Conservation (phyloP, 495 filamentous ascomycete species). For the Neurospora terricola region DNA sequence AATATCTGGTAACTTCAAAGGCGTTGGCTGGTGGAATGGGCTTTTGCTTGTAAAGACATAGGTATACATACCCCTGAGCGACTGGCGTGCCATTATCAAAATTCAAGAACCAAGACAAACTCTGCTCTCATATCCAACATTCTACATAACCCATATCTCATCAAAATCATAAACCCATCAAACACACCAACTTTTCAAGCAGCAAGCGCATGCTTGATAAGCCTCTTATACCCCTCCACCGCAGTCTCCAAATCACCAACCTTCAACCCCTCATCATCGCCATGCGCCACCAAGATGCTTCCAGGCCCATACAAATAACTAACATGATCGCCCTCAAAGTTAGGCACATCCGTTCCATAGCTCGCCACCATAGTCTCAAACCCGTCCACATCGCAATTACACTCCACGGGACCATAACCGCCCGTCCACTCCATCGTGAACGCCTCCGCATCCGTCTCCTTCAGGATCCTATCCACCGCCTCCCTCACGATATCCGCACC, state of each 20-base stretch:
- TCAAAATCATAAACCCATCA: not conserved
- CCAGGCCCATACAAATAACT: constrained; percentile 86
- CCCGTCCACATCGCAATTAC: constrained; percentile 71
- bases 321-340: constrained; percentile 61
- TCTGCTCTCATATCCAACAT: not conserved
- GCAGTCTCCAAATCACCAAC: constrained; percentile 58
- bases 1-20: not conserved
- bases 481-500: constrained; percentile 41
- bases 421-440: constrained; percentile 49
- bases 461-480: constrained; percentile 50
- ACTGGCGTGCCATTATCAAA: not conserved
- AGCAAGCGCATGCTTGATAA: constrained; percentile 35
- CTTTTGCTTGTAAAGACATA: not conserved
- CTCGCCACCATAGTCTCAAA: constrained; percentile 75
- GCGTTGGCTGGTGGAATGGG: not conserved
- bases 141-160: not conserved
- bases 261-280: constrained; percentile 69
- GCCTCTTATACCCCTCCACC: constrained; percentile 59
- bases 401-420: constrained; percentile 66
- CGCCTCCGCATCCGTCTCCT: constrained; percentile 41
- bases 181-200: not conserved
- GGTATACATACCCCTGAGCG: not conserved
- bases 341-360: constrained; percentile 87
- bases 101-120: not conserved
- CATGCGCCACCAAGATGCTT: constrained; percentile 80